phyloP scores from a whole-genome alignment of 2,329 filamentous ascomycete species.

The Colletotrichum liaoningense region DNA sequence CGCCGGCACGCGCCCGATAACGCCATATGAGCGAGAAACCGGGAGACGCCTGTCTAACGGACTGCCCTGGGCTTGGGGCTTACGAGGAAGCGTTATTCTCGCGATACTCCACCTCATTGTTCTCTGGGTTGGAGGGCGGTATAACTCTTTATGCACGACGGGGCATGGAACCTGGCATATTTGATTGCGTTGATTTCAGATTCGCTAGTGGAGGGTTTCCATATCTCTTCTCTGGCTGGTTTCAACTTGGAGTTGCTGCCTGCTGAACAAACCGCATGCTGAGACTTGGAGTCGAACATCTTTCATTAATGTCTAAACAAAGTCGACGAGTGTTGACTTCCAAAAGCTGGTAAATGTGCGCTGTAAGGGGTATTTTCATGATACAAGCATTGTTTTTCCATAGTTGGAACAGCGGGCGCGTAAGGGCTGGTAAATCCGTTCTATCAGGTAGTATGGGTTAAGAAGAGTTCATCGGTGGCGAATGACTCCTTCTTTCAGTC shows the following conservation, averaged over 20 bases:
- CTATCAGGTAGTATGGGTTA: not conserved
- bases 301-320: not conserved
- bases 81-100: conserved; percentile 46
- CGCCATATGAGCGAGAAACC: not conserved
- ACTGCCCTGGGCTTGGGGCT: conserved; percentile 41
- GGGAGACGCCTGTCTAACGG: conserved; percentile 3
- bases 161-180: conserved; percentile 22
- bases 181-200: not conserved
- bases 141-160: conserved; percentile 47
- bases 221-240: not conserved
- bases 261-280: not conserved
- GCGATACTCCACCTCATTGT: conserved; percentile 47
- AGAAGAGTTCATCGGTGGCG: not conserved
- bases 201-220: not conserved
- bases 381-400: not conserved
- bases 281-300: not conserved
- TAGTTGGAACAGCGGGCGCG: not conserved
- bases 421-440: not conserved
- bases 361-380: not conserved
- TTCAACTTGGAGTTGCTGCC: not conserved
- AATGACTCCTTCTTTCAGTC: not conserved
- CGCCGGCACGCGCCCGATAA: not conserved
- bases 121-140: conserved; percentile 48
- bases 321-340: not conserved
- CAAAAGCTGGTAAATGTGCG: not conserved